These are phyloP conservation scores for Lanmaoa pseudosensibilis DNA, from an alignment of 768 basidiomycete species.

Conservation along the genomic window DNA sequence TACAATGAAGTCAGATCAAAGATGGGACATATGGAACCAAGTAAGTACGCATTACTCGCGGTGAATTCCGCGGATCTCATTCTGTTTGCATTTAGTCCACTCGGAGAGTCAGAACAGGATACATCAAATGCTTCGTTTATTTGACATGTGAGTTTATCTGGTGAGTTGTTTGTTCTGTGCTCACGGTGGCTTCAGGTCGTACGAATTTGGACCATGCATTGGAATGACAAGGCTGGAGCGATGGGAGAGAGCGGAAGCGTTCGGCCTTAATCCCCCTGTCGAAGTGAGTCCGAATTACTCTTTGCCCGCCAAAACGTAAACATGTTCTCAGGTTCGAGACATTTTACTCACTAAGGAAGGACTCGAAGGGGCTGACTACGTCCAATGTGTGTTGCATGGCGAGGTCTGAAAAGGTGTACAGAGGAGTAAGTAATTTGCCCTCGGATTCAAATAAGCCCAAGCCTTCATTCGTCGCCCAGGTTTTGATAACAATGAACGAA, in stretches of 20 bases:
- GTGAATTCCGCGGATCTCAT: conserved; percentile 3
- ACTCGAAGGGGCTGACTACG: conserved; percentile 48
- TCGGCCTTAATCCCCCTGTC: conserved; percentile 77
- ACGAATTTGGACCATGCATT: conserved; percentile 78
- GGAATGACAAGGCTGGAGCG: conserved; percentile 81
- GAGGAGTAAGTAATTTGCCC: background rate
- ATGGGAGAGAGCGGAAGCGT: conserved; percentile 79
- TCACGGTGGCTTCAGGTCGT: conserved; percentile 48
- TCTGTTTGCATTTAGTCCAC: conserved; percentile 52
- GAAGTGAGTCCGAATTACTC: conserved; percentile 51
- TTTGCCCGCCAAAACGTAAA: background rate
- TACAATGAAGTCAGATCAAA: conserved; percentile 47
- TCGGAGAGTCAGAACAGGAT: conserved; percentile 58
- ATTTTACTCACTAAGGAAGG: conserved; percentile 76
- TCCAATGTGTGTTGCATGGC: conserved; percentile 61
- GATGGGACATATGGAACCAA: conserved; percentile 56
- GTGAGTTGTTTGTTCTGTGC: background rate
- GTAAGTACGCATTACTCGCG: conserved; percentile 45
- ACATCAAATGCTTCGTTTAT: conserved; percentile 73
- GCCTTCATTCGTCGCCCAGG: background rate
- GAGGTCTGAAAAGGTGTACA: conserved; percentile 28
- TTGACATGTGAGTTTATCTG: conserved; percentile 58
- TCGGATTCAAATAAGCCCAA: background rate
- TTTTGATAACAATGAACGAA: background rate
- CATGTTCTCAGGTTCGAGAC: conserved; percentile 59